phyloP scores from a whole-genome alignment of 768 basidiomycete species.

The Trametes elegans region DNA sequence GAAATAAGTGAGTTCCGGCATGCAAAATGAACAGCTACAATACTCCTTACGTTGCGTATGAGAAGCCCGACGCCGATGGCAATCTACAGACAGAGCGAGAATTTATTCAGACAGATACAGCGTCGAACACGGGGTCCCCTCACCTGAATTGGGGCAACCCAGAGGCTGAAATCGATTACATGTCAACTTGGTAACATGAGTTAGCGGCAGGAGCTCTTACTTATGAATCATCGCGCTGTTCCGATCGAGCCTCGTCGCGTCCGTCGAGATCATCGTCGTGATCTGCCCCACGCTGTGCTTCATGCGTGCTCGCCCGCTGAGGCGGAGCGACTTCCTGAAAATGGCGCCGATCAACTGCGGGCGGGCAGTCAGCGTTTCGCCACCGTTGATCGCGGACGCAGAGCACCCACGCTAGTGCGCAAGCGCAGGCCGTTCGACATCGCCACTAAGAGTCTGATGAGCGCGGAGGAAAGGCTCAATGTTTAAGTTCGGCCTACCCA shows the following conservation, averaged over 20 bases:
- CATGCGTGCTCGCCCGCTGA: slow-evolving; percentile 57
- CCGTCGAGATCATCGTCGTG: slow-evolving; percentile 68
- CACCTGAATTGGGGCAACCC: slow-evolving; percentile 62
- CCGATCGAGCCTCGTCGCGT: slow-evolving; percentile 54
- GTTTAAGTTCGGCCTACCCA: slow-evolving; percentile 27
- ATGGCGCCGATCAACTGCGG: slow-evolving; percentile 42
- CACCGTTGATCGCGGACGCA: neutral
- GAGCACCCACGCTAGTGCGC: slow-evolving; percentile 43
- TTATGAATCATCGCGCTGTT: slow-evolving; percentile 39
- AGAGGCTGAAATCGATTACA: slow-evolving; percentile 42
- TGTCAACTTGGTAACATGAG: neutral
- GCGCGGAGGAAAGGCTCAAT: neutral
- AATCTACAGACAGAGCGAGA: slow-evolving; percentile 35
- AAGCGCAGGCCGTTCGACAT: slow-evolving; percentile 48
- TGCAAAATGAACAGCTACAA: neutral
- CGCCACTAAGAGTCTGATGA: slow-evolving; percentile 30
- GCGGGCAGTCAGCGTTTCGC: neutral
- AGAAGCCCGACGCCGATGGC: slow-evolving; percentile 60
- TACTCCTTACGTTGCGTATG: slow-evolving; percentile 47
- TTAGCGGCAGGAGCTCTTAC: slow-evolving; percentile 16
- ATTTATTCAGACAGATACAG: neutral
- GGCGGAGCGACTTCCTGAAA: slow-evolving; percentile 64
- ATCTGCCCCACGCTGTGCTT: slow-evolving; percentile 65
- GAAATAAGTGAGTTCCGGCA: neutral
- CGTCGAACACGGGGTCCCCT: neutral